Percentiles rank a stretch among this genome's conserved stretches.
Conservation (phyloP, 306 rosid species). For the Biancaea sappan region DNA sequence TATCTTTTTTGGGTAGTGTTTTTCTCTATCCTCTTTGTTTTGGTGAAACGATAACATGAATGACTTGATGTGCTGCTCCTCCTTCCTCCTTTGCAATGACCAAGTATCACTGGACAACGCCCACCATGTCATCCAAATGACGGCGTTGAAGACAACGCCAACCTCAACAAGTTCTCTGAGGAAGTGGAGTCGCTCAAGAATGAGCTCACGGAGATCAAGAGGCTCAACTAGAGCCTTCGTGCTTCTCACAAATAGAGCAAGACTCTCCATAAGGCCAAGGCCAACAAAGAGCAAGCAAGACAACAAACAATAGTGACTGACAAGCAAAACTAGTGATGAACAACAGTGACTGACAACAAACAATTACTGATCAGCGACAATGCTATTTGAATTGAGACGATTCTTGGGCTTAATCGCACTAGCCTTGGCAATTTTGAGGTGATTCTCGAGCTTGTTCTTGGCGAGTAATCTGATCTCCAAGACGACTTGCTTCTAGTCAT, state of each 20-base stretch:
- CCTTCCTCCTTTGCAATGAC: constrained; percentile 58
- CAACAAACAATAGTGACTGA: too few relatives aligned
- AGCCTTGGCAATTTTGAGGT: constrained; percentile 67
- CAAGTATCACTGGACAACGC: constrained; percentile 50
- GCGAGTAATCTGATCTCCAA: constrained; percentile 93
- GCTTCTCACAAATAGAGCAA: constrained; percentile 68
- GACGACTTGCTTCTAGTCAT: constrained; percentile 90
- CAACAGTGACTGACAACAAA: too few relatives aligned
- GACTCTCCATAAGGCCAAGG: constrained; percentile 74
- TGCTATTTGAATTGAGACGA: too few relatives aligned
- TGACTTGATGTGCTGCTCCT: constrained; percentile 70
- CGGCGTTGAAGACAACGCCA: constrained; percentile 36
- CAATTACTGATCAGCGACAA: too few relatives aligned
- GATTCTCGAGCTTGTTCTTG: constrained; percentile 81
- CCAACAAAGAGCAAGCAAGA: constrained; percentile 74
- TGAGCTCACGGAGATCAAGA: constrained; percentile 69
- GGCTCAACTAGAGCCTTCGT: constrained; percentile 50
- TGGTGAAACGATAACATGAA: constrained; percentile 46
- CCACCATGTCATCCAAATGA: constrained; percentile 68
- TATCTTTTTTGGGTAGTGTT: too few relatives aligned
- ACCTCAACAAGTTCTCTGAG: constrained; percentile 69
- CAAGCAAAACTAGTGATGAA: too few relatives aligned
- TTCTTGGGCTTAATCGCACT: constrained; percentile 92
- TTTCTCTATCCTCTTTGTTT: background rate
- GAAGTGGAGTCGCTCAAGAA: constrained; percentile 74